A percentile compares a stretch with the other conserved stretches of the same genome.
Evolutionary conservation across 768 basidiomycete species (phyloP).

Genomic region (Nidularia sp.): DNA sequence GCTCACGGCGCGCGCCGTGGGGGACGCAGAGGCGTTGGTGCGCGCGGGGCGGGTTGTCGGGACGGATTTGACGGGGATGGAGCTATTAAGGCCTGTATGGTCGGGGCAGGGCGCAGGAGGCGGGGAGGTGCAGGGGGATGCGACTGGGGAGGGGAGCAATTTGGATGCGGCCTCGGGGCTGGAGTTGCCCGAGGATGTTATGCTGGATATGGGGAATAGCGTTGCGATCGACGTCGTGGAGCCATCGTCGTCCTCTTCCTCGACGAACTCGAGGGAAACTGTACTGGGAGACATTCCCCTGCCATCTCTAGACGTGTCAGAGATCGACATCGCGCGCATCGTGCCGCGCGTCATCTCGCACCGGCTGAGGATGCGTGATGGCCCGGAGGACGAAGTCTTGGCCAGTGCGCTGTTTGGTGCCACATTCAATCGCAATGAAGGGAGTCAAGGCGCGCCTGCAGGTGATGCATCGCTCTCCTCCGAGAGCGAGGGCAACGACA

Average conservation of each 20-base stretch:
- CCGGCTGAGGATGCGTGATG: conserved; percentile 65
- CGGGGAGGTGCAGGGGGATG: neutral
- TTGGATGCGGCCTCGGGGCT: neutral
- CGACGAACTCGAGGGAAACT: too few species aligned
- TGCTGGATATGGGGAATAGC: too few species aligned
- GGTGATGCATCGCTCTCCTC: too few species aligned
- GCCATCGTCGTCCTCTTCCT: too few species aligned
- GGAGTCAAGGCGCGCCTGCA: conserved; percentile 1
- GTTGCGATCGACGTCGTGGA: too few species aligned
- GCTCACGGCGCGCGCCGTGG: conserved; percentile 54
- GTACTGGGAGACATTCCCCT: neutral
- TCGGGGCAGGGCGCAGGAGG: neutral
- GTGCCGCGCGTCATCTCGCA: conserved; percentile 73
- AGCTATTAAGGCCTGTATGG: conserved; percentile 33
- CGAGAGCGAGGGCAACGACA: too few species aligned
- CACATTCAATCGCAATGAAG: conserved; percentile 22
- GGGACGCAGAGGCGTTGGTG: conserved; percentile 64
- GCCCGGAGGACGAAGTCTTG: conserved; percentile 67
- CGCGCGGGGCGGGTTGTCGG: conserved; percentile 67
- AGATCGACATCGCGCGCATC: conserved; percentile 71
- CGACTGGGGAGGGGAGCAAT: too few species aligned
- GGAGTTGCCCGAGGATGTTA: too few species aligned
- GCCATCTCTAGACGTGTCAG: conserved; percentile 55
- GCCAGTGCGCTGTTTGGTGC: conserved; percentile 62
- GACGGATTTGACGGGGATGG: conserved; percentile 55